phyloP scores from a whole-genome alignment of 345 rosid genomes.

The Pistacia integerrima region DNA sequence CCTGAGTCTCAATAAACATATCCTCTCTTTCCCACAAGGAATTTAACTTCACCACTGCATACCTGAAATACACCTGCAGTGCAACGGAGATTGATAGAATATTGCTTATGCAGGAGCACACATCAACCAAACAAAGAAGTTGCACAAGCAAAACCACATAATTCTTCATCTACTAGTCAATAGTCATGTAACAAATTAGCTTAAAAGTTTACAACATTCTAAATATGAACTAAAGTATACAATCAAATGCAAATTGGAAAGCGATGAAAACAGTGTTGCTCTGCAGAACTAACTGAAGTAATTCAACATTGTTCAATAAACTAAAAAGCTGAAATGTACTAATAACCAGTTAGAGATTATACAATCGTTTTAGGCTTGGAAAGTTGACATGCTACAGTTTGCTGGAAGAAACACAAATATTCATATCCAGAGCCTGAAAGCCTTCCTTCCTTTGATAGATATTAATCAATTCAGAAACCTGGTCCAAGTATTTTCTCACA shows the following conservation, averaged over 20 bases:
- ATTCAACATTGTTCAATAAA: not conserved
- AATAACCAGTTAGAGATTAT: not conserved
- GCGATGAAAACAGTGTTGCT: not conserved
- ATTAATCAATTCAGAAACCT: constrained; percentile 8
- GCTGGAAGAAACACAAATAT: not conserved
- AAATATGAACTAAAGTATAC: not conserved
- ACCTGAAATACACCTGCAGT: not conserved
- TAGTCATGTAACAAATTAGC: not conserved
- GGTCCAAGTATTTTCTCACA: not conserved
- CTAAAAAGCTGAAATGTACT: not conserved
- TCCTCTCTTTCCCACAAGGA: not conserved
- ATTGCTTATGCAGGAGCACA: not conserved
- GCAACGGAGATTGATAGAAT: not conserved
- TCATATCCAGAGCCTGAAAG: not conserved
- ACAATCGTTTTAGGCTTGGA: not conserved
- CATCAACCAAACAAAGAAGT: not conserved
- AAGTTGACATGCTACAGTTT: not conserved
- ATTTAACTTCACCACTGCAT: not conserved
- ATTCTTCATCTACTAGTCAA: not conserved
- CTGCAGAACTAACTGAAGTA: not conserved
- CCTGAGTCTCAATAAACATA: too few species aligned
- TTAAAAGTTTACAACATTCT: not conserved
- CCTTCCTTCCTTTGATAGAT: constrained; percentile 11
- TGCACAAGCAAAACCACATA: not conserved
- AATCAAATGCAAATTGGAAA: not conserved